A percentile compares a stretch with the other conserved stretches of the same genome.
phyloP scores from a whole-genome alignment of 2,329 filamentous ascomycete genomes.

The Didymella pinodella region DNA sequence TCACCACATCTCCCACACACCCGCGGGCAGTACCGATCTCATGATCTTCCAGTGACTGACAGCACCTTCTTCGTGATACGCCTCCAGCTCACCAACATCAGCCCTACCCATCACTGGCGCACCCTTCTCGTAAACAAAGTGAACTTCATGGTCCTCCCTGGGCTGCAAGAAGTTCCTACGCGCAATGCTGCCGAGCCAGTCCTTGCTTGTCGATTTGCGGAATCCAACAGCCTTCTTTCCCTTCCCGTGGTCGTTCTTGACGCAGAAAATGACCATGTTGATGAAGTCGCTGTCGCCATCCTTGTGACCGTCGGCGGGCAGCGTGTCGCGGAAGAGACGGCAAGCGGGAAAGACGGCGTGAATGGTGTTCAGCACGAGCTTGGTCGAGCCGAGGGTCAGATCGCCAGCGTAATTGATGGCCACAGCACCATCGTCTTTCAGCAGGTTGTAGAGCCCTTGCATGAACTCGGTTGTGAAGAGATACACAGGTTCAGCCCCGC shows the following conservation, averaged over 20 bases:
- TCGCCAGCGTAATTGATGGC: constrained; percentile 98
- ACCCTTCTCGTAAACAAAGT: constrained; percentile 50
- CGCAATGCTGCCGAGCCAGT: constrained; percentile 76
- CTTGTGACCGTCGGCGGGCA: constrained; percentile 56
- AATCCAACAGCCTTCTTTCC: constrained; percentile 66
- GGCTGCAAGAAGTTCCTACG: constrained; percentile 76
- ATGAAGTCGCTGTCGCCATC: constrained; percentile 71
- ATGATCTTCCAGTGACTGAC: constrained; percentile 91
- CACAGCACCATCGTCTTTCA: constrained; percentile 81
- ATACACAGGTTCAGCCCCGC: constrained; percentile 86
- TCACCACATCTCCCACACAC: constrained; percentile 88
- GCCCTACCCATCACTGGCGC: constrained; percentile 66
- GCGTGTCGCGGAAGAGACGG: constrained; percentile 85
- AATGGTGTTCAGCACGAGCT: constrained; percentile 84
- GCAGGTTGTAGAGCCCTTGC: constrained; percentile 70
- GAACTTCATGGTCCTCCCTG: constrained; percentile 69
- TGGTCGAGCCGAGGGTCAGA: constrained; percentile 76
- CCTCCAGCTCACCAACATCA: constrained; percentile 70
- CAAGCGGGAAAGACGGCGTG: constrained; percentile 84
- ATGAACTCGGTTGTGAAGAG: constrained; percentile 91
- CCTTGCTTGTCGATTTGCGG: constrained; percentile 67
- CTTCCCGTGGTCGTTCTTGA: constrained; percentile 61
- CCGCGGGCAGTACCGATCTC: constrained; percentile 78
- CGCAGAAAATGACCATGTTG: constrained; percentile 97
- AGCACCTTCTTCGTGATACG: constrained; percentile 78